phyloP scores from a whole-genome alignment of 192 early-diverging fungal species.

The Coemansia sp. region DNA sequence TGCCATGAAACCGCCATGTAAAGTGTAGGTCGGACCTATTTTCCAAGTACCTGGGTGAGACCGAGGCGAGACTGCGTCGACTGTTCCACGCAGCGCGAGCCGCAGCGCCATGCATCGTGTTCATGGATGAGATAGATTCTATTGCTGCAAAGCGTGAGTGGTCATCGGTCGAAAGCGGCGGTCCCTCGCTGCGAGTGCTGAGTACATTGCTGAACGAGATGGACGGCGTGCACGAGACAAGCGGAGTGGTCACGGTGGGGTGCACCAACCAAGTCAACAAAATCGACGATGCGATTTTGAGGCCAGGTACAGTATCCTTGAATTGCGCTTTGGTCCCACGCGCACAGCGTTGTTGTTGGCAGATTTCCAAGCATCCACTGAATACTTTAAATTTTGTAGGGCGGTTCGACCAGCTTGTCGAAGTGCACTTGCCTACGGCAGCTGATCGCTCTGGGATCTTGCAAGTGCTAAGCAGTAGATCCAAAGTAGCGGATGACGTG shows the following conservation, averaged over 20 bases:
- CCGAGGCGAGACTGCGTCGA: slow-evolving; percentile 74
- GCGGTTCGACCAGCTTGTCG: slow-evolving; percentile 83
- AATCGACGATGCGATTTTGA: slow-evolving; percentile 81
- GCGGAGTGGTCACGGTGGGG: slow-evolving; percentile 84
- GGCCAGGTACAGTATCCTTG: slow-evolving; percentile 57
- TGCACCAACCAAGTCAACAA: slow-evolving; percentile 86
- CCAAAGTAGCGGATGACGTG: slow-evolving; percentile 59
- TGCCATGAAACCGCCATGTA: slow-evolving; percentile 1
- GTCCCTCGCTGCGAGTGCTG: slow-evolving; percentile 84
- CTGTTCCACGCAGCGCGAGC: slow-evolving; percentile 81
- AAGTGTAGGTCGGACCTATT: slow-evolving; percentile 68
- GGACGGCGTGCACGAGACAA: slow-evolving; percentile 89
- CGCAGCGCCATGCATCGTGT: slow-evolving; percentile 87
- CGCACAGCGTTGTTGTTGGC: background rate
- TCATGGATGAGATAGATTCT: slow-evolving; percentile 93
- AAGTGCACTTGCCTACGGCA: slow-evolving; percentile 59
- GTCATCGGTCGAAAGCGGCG: slow-evolving; percentile 59
- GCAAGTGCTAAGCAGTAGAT: slow-evolving; percentile 56
- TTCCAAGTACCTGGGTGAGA: slow-evolving; percentile 94
- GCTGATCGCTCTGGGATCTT: slow-evolving; percentile 72
- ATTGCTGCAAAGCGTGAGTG: slow-evolving; percentile 77
- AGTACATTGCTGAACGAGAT: slow-evolving; percentile 97
- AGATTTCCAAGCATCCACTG: background rate
- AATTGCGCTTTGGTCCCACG: background rate
- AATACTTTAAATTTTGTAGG: slow-evolving; percentile 45